Base-by-base conservation (phyloP, 352 stramenopile species). In the Phytophthora pinifolia region DNA sequence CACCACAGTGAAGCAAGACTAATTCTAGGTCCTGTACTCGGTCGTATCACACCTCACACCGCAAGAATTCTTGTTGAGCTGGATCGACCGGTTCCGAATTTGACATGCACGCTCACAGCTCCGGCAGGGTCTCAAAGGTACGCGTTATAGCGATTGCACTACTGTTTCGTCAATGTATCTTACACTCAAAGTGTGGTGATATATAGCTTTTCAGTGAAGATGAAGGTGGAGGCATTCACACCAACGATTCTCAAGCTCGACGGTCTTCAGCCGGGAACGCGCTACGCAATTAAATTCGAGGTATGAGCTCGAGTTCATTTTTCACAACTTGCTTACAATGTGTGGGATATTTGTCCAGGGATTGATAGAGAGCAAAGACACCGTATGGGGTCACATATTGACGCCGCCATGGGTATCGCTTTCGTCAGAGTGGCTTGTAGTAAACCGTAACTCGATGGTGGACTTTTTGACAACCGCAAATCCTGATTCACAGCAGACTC, bases 161-260 rank as follows among this genome's bases (percentile, higher is more conserved):
- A 9, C 46, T 4, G 4, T 36, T 13, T 49, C 14, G 10, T 31
- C 15, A 6, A 4, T 5, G 18, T 9, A 29, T 7, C 29, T 43
- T 44, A 3, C 18, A 17, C 2, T n/a, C 17, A 42, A 27, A 7
- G 10, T 30, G 25, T 15, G 36, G 10, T 43, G 9, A n/a, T 17
- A 25, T 15, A 4, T 37, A 83, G 74, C 22, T 59, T 62, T 9
- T 48, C 51, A 18, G 46, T 31, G 3, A 48, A 70, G 48, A 32
- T n/a, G 10, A 62, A 55, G 4, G 44, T 90, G 12, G 60, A 78
- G 1, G 63, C 76, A 32, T 86, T 83, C 51, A 57, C 53, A 1
- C 78, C 80, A 18, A 83, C 67, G n/a, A 58, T 88, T 6, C 59
- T 88, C 33, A 87, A 87, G 60, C 32, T 90, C 2, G 74, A 88